phyloP scores from a whole-genome alignment of 208 protist species.

The Polymyxa betae region DNA sequence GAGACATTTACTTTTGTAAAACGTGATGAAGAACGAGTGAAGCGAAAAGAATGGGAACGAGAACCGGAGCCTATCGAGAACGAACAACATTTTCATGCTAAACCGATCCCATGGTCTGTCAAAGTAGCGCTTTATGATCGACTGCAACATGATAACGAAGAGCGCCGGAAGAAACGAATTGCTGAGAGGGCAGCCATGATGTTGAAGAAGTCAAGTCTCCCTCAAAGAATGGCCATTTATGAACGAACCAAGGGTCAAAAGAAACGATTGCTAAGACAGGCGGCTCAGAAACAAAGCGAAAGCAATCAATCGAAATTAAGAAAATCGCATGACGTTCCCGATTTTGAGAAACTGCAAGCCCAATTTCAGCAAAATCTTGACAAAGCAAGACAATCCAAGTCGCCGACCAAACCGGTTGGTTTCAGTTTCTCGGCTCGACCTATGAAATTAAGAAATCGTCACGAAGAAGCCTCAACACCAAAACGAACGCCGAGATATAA shows the following conservation, averaged over 20 bases:
- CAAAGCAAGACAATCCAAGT: not conserved
- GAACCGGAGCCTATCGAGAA: not conserved
- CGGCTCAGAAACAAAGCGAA: not conserved
- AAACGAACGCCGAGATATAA: not conserved
- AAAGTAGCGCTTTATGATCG: not conserved
- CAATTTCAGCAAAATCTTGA: not conserved
- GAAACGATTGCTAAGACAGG: not conserved
- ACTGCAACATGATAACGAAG: not conserved
- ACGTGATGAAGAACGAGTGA: not conserved
- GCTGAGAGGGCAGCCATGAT: not conserved
- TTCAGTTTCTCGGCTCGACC: not conserved
- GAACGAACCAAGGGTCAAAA: constrained; percentile 1
- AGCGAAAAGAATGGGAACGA: not conserved
- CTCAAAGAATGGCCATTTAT: constrained; percentile 21
- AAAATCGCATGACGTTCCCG: not conserved
- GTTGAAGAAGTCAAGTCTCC: not conserved
- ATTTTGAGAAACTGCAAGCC: not conserved
- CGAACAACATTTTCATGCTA: not conserved
- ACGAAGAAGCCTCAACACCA: not conserved
- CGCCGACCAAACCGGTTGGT: not conserved
- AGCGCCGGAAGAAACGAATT: not conserved
- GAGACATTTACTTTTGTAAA: not conserved
- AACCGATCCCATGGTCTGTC: not conserved
- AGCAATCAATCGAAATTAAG: not conserved
- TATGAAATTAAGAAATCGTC: not conserved